Evolutionary conservation across 164 flowering plant genomes (phyloP), one percentile per base, ranked within the genome.

Genomic region (Vitis amurensis): DNA sequence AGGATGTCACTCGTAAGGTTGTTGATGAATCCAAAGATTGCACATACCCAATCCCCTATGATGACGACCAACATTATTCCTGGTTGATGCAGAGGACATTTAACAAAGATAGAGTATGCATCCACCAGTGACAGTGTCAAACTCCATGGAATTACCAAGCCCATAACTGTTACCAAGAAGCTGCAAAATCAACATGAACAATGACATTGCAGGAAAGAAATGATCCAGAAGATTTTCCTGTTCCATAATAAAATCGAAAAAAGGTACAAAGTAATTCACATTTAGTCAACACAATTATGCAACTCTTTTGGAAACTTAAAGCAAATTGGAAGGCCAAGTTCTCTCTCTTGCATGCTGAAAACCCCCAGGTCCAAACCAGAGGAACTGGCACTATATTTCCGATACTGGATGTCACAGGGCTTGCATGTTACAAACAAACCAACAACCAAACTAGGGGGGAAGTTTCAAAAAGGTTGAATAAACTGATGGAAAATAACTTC

Each of bases 141-240:
- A 68, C 89, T 85, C 89, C 89, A 87, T 44, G 89, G 87, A 59
- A 83, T 76, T 11, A 84, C 72, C 67, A 85, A 81, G 59, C 88
- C 87, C 86, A 84, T 82, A 52, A 87, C 76, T 53, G 86, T 81
- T 52, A 85, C 88, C 77, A 85, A 69, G 72, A 74, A 85, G 73
- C 91, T 87, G 85, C 72, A 80, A 59, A 65, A 31, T 58, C 57
- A 65, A 65, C 48, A 51, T 11, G 56, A 59, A 14, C 62, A 16
- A 37, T 68, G 61, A 10, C 9, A 17, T 23, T n/a, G 29, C 16
- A 57, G 19, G 16, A 57, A 57, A 23, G 23, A 57, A 37, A 37
- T 4, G 4, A 37, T 37, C 59, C 7, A 8, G 9, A 57, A 57
- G 11, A 57, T 16, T 13, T 53, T 53, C 7, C 16, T 13, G n/a